Evolutionary conservation across 208 protist genomes (phyloP).

Genomic region (Acanthamoeba healyi): DNA sequence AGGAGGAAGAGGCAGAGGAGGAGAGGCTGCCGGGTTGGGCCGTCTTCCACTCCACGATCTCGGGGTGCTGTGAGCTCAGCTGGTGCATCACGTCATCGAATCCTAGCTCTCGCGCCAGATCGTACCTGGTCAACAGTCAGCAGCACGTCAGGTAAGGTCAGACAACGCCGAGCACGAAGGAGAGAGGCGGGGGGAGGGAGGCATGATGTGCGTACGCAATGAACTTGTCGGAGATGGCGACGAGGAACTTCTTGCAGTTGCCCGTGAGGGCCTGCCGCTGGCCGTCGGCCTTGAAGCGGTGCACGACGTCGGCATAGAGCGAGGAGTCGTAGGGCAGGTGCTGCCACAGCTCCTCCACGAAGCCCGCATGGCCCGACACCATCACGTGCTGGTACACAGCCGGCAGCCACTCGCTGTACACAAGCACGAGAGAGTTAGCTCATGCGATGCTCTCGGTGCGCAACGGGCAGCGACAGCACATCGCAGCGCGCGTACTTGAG

Average conservation of each 20-base stretch:
- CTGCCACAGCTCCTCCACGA: conserved; percentile 37
- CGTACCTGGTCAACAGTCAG: too few species aligned
- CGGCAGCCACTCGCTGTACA: not conserved
- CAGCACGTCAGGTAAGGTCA: too few species aligned
- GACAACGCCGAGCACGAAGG: too few species aligned
- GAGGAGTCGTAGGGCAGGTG: conserved; percentile 16
- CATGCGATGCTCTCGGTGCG: too few species aligned
- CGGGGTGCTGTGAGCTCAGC: not conserved
- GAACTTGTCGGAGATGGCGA: conserved; percentile 23
- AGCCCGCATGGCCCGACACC: not conserved
- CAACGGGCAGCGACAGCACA: too few species aligned
- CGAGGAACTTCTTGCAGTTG: conserved; percentile 13
- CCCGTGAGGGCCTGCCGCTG: not conserved
- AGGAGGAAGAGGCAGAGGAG: not conserved
- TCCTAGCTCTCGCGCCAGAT: not conserved
- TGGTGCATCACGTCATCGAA: conserved; percentile 1
- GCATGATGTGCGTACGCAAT: conserved; percentile 27
- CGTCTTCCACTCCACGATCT: not conserved
- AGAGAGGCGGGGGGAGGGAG: too few species aligned
- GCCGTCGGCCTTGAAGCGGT: not conserved
- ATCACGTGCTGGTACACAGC: conserved; percentile 22
- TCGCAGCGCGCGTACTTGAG: not conserved
- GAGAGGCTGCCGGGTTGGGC: not conserved
- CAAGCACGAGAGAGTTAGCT: not conserved
- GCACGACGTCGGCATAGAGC: conserved; percentile 4